Percentiles rank a stretch among this genome's conserved stretches.
Evolutionary conservation across 305 asterid genomes (phyloP).

Genomic region (Fraxinus angustifolia): DNA sequence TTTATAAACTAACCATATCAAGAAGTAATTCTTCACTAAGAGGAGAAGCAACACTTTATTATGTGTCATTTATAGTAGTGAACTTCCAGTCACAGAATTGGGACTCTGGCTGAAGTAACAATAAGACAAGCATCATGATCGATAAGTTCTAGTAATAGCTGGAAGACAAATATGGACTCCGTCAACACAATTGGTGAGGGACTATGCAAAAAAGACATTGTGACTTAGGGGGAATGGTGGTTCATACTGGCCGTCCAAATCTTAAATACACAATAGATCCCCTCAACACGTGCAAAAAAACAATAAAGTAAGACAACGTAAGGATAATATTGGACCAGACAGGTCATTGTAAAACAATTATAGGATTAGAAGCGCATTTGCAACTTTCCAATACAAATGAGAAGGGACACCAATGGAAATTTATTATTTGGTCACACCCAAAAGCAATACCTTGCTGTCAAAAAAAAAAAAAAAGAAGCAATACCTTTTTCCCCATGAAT

Average conservation of each 20-base stretch:
- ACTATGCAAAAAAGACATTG: neutral
- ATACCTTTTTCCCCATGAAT: slow-evolving; percentile 59
- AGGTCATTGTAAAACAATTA: neutral
- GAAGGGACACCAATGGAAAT: neutral
- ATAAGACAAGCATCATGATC: neutral
- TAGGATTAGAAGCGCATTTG: neutral
- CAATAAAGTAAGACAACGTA: neutral
- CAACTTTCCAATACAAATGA: neutral
- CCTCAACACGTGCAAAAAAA: neutral
- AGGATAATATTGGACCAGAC: neutral
- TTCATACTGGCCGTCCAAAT: neutral
- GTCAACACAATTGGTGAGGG: slow-evolving; percentile 16
- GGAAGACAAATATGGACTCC: slow-evolving; percentile 8
- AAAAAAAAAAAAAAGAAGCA: neutral
- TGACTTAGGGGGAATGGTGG: neutral
- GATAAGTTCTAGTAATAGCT: neutral
- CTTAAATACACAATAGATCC: neutral
- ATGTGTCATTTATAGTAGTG: neutral
- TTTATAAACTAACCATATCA: neutral
- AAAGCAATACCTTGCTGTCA: neutral
- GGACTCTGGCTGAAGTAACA: neutral
- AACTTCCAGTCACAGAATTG: neutral
- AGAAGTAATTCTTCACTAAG: neutral
- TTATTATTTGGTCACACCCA: neutral
- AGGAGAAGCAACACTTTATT: neutral